These are phyloP conservation scores for Leersia perrieri DNA, from an alignment of 176 grass and related monocot species.

Conservation along the genomic window DNA sequence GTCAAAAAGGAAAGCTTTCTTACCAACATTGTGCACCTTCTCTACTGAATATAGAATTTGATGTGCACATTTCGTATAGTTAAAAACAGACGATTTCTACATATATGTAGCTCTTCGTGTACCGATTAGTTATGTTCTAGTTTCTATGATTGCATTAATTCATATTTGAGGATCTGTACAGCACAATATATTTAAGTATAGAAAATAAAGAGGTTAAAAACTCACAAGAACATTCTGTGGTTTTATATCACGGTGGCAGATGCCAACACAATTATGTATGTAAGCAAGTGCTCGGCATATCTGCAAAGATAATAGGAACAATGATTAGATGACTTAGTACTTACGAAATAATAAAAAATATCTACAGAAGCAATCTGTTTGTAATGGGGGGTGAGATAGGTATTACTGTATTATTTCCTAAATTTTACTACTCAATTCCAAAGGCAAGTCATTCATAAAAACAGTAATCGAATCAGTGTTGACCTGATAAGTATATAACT, in stretches of 20 bases:
- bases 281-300: slow-evolving; percentile 97
- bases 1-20: not conserved
- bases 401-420: not conserved
- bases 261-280: slow-evolving; percentile 84
- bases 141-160: not conserved
- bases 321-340: slow-evolving; percentile 18
- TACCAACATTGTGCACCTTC: not conserved
- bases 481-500: slow-evolving; percentile 93
- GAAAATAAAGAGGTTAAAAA: slow-evolving; percentile 26
- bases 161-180: not conserved
- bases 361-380: not conserved
- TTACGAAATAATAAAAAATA: slow-evolving; percentile 2
- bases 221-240: slow-evolving; percentile 95
- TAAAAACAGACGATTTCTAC: not conserved
- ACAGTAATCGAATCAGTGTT: not conserved
- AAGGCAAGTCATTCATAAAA: not conserved
- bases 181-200: slow-evolving; percentile 8
- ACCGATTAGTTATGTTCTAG: not conserved
- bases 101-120: not conserved
- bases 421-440: not conserved
- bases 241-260: slow-evolving; percentile 99
- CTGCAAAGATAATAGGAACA: slow-evolving; percentile 51
- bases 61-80: not conserved
- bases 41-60: not conserved
- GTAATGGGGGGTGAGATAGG: not conserved